A percentile compares a stretch with the other conserved stretches of the same genome.
phyloP scores from a whole-genome alignment of 106 monocot genomes.

The Gastrodia elata region DNA sequence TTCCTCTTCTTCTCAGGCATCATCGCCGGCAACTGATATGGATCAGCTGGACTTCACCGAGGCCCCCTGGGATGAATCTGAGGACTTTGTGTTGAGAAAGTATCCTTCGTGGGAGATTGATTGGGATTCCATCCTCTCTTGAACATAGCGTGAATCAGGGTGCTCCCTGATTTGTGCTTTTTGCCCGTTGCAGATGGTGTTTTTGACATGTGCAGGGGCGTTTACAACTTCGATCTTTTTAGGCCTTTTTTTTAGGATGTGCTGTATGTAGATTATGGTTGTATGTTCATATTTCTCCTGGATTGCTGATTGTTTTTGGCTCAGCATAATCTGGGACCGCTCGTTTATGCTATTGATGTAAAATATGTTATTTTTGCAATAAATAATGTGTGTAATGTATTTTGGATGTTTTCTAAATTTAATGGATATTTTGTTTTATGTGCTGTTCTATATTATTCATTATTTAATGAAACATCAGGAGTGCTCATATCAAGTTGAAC shows the following conservation, averaged over 20 bases:
- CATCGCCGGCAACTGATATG: constrained; percentile 29
- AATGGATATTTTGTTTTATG: not conserved
- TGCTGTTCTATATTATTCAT: no score
- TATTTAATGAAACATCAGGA: no score
- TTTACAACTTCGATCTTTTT: not conserved
- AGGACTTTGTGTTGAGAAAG: constrained; percentile 28
- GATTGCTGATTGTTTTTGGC: constrained; percentile 1
- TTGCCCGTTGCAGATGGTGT: constrained; percentile 6
- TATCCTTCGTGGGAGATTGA: constrained; percentile 49
- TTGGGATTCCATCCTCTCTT: constrained; percentile 40
- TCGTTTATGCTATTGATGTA: constrained; percentile 7
- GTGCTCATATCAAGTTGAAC: no score
- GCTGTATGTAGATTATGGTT: not conserved
- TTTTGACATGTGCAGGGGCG: constrained; percentile 6
- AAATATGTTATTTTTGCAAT: constrained; percentile 5
- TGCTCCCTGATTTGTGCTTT: not conserved
- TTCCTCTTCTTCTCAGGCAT: constrained; percentile 8
- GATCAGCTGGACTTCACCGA: constrained; percentile 31
- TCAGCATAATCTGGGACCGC: constrained; percentile 2
- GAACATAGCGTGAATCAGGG: not conserved
- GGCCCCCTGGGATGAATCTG: constrained; percentile 29
- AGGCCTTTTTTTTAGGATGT: not conserved
- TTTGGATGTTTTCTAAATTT: not conserved
- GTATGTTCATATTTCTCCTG: constrained; percentile 4
- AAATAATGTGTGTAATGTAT: not conserved